Base-by-base conservation (phyloP, 768 basidiomycete genomes). In the Boletus reticulatus region DNA sequence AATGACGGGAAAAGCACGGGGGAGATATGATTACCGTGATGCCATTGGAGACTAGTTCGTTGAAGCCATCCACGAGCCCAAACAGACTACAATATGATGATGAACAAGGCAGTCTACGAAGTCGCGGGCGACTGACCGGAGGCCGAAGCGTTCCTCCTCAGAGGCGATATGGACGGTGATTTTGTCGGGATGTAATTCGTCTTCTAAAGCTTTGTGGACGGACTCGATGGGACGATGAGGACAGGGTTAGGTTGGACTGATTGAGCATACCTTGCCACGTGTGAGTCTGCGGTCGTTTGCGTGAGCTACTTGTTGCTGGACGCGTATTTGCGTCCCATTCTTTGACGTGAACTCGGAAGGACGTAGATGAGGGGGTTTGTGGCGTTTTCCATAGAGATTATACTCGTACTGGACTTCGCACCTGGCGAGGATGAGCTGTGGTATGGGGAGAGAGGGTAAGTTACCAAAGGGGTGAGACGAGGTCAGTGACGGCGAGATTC, bases 381-480 rank as follows among this genome's bases (percentile, higher is more conserved):
- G 71, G 20, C 87, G 77, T 55, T 72, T 74, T 56, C 87, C 85
- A 31, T 82, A 80, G 39, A 91, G 73, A 4, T 87, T 82, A 63
- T 92, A 92, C 60, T 92, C 88, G 66, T 82, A 84, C 66, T 90
- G 88, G 7, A 89, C 79, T 64, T 90, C 89, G 63, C 89, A 92
- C 89, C 89, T 90, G 36, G 52, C 14, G 37, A 20, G 31, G 45
- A 29, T 52, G 50, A 65, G 57, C n/a, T n/a, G 14, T 1, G 9
- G n/a, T 8, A n/a, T 8, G 12, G 27, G 31, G 11, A 3, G 11
- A 29, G 1, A 17, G 14, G 55, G 77, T 20, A 1, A 19, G n/a
- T 53, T 69, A 86, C 88, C 87, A 90, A 4, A 81, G 69, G 10
- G 83, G 84, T 13, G 78, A 72, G 27, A 81, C 77, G 14, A 89